Evolutionary conservation across 1,139 yeast species (phyloP), one percentile per base, ranked within the genome.

Genomic region (Magnusiomyces sp.): DNA sequence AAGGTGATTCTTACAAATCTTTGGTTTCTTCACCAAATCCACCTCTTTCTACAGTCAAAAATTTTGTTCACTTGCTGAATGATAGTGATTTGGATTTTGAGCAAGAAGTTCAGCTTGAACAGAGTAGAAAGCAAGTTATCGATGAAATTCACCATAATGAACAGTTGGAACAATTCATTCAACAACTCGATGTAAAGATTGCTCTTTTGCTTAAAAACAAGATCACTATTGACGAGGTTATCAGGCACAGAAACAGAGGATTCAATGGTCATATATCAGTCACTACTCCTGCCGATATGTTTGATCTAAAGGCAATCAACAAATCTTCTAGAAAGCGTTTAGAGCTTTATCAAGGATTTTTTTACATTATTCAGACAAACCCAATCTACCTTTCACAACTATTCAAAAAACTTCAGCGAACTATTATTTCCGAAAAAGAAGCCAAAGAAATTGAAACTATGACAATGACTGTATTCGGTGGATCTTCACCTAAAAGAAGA

Each of bases 311-410:
- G 52, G 67, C 71, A 0, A 62, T 72, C 31, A 71, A 68, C 56
- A 72, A 71, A 56, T 50, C 70, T 1, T 66, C 74, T 7, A 61
- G 75, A 16, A 62, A 67, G 19, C 62, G 73, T 5, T 67, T 80
- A 23, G 87, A 81, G 54, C 64, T 79, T 1, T 86, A 84, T 64
- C 96, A 85, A 59, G 83, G 86, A 7, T 64, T 92, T 50, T 83
- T 92, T 59, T 92, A 83, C 59, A 70, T 90, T 43, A 67, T 94
- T 40, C 98, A 94, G 63, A 86, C 95, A 0, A 88, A 86, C 60
- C 89, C 96, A 0, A 66, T 66, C 0, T 92, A 92, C 62, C 74
- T 92, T 61, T 74, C 81, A 1, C 70, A 81, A 32, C 65, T 88
- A 40, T 75, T 81, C 52, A 62, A 68, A 47, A 60, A 58, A 37